A percentile compares a stretch with the other conserved stretches of the same genome.
Evolutionary conservation across 148 eudicot genomes (phyloP).

Genomic region (Arbutus unedo): DNA sequence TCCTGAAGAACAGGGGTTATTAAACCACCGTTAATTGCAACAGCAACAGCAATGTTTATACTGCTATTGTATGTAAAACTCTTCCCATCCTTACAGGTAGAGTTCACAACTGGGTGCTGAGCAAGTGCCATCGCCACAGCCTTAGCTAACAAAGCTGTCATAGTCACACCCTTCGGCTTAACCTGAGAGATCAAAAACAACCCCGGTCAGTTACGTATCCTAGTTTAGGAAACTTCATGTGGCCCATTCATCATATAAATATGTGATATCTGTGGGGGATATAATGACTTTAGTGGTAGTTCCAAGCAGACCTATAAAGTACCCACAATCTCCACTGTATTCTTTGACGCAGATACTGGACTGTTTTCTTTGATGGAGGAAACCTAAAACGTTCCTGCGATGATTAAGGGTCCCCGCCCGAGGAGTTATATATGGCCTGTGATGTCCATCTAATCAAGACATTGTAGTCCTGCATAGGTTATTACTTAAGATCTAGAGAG

Average conservation of each 20-base stretch:
- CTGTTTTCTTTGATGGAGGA: neutral
- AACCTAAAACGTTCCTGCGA: neutral
- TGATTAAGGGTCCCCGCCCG: neutral
- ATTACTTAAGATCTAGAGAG: neutral
- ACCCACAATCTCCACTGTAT: neutral
- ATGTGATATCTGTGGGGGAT: neutral
- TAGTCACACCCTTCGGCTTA: conserved; percentile 91
- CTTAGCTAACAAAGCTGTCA: conserved; percentile 97
- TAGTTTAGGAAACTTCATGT: neutral
- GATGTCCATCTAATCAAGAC: neutral
- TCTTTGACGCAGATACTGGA: neutral
- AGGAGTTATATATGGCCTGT: neutral
- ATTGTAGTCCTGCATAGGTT: neutral
- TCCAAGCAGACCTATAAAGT: neutral
- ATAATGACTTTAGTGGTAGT: neutral
- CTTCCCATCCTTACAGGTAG: conserved; percentile 96
- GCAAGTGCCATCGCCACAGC: conserved; percentile 91
- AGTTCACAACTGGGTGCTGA: conserved; percentile 82
- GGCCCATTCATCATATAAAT: neutral
- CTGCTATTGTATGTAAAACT: conserved; percentile 89
- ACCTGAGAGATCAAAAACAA: conserved; percentile 35
- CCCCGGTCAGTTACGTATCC: neutral
- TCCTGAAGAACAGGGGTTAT: conserved; percentile 87
- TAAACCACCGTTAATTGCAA: conserved; percentile 92
- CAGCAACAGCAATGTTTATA: conserved; percentile 91